These are phyloP conservation scores for Salix suchowensis DNA, from an alignment of 345 rosid species.

Conservation along the genomic window DNA sequence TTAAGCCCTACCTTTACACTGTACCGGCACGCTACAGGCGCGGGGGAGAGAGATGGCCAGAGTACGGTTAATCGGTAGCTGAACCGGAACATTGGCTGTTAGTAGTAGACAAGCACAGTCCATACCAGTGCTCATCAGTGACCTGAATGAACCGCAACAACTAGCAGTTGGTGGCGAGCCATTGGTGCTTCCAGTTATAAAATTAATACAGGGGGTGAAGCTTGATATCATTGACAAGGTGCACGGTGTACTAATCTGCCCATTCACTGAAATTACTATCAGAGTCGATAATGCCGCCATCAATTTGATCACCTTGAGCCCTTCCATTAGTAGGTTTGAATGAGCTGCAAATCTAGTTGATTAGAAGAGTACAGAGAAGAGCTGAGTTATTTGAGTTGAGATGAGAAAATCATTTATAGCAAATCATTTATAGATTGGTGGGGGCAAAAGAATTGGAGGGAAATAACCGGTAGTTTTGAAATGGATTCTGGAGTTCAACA, in stretches of 20 bases:
- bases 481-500: slow-evolving; percentile 43
- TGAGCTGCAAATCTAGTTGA: neutral
- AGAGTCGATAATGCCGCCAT: slow-evolving; percentile 17
- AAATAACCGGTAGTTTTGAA: slow-evolving; percentile 27
- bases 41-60: slow-evolving; percentile 64
- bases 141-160: slow-evolving; percentile 60
- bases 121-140: slow-evolving; percentile 41
- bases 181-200: slow-evolving; percentile 66
- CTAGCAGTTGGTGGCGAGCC: slow-evolving; percentile 52
- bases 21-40: slow-evolving; percentile 66
- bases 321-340: slow-evolving; percentile 16
- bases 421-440: slow-evolving; percentile 15
- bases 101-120: slow-evolving; percentile 70
- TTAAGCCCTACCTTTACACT: slow-evolving; percentile 55
- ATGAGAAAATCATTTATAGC: slow-evolving; percentile 12
- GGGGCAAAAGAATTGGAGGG: slow-evolving; percentile 11
- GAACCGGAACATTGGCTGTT: slow-evolving; percentile 72
- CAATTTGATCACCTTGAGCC: slow-evolving; percentile 19
- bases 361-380: neutral
- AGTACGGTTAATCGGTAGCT: slow-evolving; percentile 55
- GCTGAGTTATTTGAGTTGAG: neutral
- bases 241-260: slow-evolving; percentile 80
- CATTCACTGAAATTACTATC: slow-evolving; percentile 31
- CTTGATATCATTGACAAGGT: slow-evolving; percentile 61
- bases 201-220: slow-evolving; percentile 82